Base-by-base conservation (phyloP, 1,284 basidiomycete genomes). In the Takashimella tepidaria region DNA sequence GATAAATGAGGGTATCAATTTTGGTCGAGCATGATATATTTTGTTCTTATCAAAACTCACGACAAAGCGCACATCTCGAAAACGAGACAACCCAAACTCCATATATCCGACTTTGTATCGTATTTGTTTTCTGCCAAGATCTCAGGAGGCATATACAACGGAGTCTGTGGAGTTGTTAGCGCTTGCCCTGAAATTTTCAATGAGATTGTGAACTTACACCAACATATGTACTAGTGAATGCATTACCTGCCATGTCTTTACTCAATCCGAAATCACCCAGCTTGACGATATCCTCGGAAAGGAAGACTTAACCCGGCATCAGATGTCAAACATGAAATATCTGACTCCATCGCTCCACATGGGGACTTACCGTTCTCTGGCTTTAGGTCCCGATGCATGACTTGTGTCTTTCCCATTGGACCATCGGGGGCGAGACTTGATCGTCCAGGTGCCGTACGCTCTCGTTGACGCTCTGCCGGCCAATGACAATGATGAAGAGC, bases 111-210 rank as follows among this genome's bases (percentile, higher is more conserved):
- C 77, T 97, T 98, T 20, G 89, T 88, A 76, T 98, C 95, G 75
- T 98, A 98, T 5, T 88, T 84, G 70, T 90, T 92, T 67, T 96
- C 92, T 73, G 91, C 89, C 80, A 97, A 91, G 21, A 98, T 81
- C 75, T 98, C 93, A 0, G 95, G 93, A 1, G 91, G 93, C 93
- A 98, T 98, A 77, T 98, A 98, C 67, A 97, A 93, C 2, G 95
- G 95, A 8, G 93, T 98, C 89, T 92, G 61, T 5, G 45, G 0
- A 16, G 10, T 8, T 40, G 41, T 54, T 27, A 53, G 54, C 31
- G 31, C 16, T 37, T 16, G 10, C 10, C 10, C 8, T 37, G 10
- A 8, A 37, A 37, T 37, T 22, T 37, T 45, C 4, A 4, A 5
- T 37, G 42, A n/a, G n/a, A 40, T 19, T 26, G 11, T 31, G 37